A percentile compares a stretch with the other conserved stretches of the same genome.
phyloP scores from a whole-genome alignment of 768 basidiomycete species.

The Mycena latifolia region DNA sequence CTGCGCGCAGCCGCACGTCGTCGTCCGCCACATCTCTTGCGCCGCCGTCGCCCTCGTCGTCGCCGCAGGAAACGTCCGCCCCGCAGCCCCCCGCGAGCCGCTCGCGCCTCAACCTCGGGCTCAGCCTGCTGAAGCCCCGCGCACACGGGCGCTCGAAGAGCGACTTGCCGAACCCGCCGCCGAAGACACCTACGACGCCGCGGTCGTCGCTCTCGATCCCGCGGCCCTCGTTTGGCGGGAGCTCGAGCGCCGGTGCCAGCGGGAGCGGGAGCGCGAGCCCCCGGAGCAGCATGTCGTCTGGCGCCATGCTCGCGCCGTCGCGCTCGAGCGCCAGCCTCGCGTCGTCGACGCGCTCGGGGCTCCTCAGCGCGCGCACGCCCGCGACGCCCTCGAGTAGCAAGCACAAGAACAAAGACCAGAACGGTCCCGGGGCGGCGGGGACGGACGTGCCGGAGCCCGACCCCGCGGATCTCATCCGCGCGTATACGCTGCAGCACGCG shows the following conservation, averaged over 20 bases:
- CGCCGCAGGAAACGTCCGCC: constrained; percentile 26
- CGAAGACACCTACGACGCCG: constrained; percentile 37
- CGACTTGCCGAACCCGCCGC: constrained; percentile 45
- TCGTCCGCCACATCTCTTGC: constrained; percentile 16
- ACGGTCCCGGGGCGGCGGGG: constrained; percentile 20
- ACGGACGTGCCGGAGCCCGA: constrained; percentile 56
- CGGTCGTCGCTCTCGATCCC: constrained; percentile 51
- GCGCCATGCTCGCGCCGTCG: constrained; percentile 19
- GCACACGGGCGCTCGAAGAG: constrained; percentile 57
- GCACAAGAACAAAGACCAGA: constrained; percentile 12
- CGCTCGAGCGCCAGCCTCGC: constrained; percentile 30
- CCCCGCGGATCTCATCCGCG: constrained; percentile 66
- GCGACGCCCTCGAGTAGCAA: constrained; percentile 27
- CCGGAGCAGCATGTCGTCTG: background rate
- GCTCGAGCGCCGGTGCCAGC: constrained; percentile 37
- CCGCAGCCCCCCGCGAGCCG: constrained; percentile 40
- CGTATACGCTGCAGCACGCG: constrained; percentile 89
- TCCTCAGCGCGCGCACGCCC: constrained; percentile 25
- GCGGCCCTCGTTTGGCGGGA: constrained; percentile 35
- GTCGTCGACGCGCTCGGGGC: constrained; percentile 25
- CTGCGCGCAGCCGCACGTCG: constrained; percentile 29
- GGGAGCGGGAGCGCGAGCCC: constrained; percentile 33
- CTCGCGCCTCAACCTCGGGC: constrained; percentile 57
- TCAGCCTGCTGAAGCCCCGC: constrained; percentile 58
- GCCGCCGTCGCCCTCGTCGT: constrained; percentile 26